Percentiles rank a stretch among this genome's conserved stretches.
These are phyloP conservation scores for Geotrichum klebahnii DNA, from an alignment of 1,139 yeast species.

Conservation along the genomic window DNA sequence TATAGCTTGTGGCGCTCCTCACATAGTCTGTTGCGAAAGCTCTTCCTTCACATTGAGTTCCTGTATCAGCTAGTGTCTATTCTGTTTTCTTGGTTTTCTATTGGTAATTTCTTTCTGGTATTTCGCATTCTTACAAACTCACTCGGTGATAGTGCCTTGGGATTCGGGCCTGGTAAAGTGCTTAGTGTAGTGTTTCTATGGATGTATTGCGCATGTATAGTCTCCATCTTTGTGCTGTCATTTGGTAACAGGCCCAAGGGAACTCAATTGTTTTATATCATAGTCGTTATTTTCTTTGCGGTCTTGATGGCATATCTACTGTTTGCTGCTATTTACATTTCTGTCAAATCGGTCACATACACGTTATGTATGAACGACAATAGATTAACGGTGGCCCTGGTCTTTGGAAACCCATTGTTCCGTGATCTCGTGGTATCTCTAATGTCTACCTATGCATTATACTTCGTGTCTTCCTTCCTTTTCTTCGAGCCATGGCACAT, in stretches of 20 bases:
- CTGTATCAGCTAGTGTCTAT: conserved; percentile 63
- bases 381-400: conserved; percentile 46
- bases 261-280: conserved; percentile 72
- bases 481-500: conserved; percentile 78
- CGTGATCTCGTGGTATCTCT: conserved; percentile 83
- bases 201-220: conserved; percentile 81
- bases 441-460: conserved; percentile 79
- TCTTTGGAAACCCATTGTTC: conserved; percentile 63
- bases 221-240: conserved; percentile 84
- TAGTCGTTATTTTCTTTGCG: conserved; percentile 84
- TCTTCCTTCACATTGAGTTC: conserved; percentile 64
- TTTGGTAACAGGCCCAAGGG: conserved; percentile 95
- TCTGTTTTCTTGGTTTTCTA: conserved; percentile 73
- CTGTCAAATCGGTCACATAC: conserved; percentile 62
- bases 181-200: conserved; percentile 79
- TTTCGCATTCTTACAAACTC: conserved; percentile 72
- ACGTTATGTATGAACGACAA: conserved; percentile 43
- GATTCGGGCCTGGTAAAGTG: conserved; percentile 68
- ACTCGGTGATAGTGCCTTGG: conserved; percentile 52
- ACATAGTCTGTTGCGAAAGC: conserved; percentile 59
- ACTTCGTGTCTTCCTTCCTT: conserved; percentile 68
- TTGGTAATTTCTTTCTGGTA: conserved; percentile 74
- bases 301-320: conserved; percentile 87
- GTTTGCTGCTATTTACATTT: conserved; percentile 80
- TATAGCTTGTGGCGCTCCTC: conserved; percentile 65